These are phyloP conservation scores for Silene uniflora DNA, from an alignment of 148 eudicot species.

Conservation along the genomic window DNA sequence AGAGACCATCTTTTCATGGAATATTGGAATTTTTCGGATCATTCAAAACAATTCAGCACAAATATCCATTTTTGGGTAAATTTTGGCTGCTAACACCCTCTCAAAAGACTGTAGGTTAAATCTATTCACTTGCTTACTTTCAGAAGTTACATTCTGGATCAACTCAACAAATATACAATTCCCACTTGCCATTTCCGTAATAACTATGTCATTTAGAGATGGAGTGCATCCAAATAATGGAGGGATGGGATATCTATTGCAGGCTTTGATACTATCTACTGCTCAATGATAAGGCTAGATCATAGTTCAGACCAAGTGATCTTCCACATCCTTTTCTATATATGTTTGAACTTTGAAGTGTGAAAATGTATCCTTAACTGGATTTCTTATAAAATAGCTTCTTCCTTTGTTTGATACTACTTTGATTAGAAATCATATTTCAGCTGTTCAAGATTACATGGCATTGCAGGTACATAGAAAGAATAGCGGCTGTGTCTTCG, in stretches of 20 bases:
- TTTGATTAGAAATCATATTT: background rate
- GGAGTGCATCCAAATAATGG: background rate
- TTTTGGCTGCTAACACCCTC: background rate
- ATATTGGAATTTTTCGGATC: background rate
- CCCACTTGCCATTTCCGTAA: no score
- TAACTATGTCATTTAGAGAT: background rate
- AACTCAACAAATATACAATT: no score
- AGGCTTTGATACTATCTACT: background rate
- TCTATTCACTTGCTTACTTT: no score
- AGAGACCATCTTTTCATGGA: background rate
- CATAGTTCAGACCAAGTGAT: background rate
- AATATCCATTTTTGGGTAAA: background rate
- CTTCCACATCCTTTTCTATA: no score
- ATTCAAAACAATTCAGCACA: background rate
- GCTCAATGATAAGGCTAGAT: background rate
- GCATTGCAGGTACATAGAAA: conserved; percentile 72
- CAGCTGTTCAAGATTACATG: background rate
- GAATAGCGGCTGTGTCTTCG: conserved; percentile 77
- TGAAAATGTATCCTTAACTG: background rate
- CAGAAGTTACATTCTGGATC: background rate
- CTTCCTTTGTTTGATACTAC: background rate
- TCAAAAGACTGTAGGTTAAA: background rate
- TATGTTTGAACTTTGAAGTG: background rate
- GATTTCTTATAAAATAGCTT: background rate
- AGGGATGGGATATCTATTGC: background rate